phyloP scores from a whole-genome alignment of 2,329 filamentous ascomycete genomes.

The Epichloe scottii region DNA sequence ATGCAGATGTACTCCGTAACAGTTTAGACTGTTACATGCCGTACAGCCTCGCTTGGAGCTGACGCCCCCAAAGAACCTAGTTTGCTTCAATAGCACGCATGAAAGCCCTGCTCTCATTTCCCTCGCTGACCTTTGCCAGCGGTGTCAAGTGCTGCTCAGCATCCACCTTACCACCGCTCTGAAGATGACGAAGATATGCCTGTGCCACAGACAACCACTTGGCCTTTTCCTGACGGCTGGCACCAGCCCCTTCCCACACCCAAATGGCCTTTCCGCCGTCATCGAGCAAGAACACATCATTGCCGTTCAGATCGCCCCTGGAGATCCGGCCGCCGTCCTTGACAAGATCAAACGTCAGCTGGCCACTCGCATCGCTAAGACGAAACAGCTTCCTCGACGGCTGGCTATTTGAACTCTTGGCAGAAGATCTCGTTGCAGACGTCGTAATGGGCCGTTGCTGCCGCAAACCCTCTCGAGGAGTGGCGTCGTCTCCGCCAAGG shows the following conservation, averaged over 20 bases:
- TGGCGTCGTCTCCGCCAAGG: slow-evolving; percentile 34
- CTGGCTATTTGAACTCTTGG: background rate
- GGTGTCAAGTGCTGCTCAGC: slow-evolving; percentile 31
- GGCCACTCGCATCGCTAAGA: slow-evolving; percentile 49
- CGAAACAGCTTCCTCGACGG: slow-evolving; percentile 38
- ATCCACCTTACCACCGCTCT: slow-evolving; percentile 11
- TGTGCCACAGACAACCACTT: slow-evolving; percentile 49
- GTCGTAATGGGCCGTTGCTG: slow-evolving; percentile 27
- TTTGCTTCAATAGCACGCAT: slow-evolving; percentile 28
- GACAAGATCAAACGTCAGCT: slow-evolving; percentile 43
- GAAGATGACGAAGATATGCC: slow-evolving; percentile 35
- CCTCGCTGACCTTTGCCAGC: slow-evolving; percentile 44
- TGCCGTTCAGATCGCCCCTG: slow-evolving; percentile 38
- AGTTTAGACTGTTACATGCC: too few relatives aligned
- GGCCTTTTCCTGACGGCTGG: slow-evolving; percentile 45
- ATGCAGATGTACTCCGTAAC: too few relatives aligned
- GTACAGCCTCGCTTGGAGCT: too few relatives aligned
- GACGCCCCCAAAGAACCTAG: background rate
- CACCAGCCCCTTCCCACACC: slow-evolving; percentile 52
- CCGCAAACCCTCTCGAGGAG: slow-evolving; percentile 26
- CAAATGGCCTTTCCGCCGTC: slow-evolving; percentile 45
- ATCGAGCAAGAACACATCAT: slow-evolving; percentile 51
- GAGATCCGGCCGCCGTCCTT: slow-evolving; percentile 38
- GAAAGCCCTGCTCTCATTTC: slow-evolving; percentile 42
- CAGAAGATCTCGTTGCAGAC: background rate